Conservation (phyloP, 257 asterid genomes). For the Penstemon eatonii region DNA sequence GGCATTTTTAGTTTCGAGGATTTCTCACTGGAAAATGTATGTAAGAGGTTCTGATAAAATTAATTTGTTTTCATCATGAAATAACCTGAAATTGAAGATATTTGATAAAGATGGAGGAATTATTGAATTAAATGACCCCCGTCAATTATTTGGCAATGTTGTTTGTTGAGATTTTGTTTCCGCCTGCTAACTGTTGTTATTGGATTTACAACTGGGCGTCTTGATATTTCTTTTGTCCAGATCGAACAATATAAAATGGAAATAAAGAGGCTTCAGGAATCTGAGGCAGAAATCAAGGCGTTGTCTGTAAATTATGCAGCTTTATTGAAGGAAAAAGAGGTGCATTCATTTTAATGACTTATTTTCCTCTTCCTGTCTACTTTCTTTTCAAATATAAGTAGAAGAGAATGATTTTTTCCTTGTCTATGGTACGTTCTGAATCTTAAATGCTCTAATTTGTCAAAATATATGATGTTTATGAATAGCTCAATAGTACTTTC, state of each 20-base stretch:
- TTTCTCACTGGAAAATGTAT: too few relatives aligned
- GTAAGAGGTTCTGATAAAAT: neutral
- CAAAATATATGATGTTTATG: constrained; percentile 1
- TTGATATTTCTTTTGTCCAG: constrained; percentile 36
- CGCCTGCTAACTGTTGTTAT: constrained; percentile 9
- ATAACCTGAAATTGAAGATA: neutral
- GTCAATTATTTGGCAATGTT: constrained; percentile 15
- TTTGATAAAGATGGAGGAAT: neutral
- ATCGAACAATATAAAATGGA: constrained; percentile 65
- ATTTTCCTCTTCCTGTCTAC: neutral
- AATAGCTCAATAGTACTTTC: constrained; percentile 17
- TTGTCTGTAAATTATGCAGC: constrained; percentile 93
- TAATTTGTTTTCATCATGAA: constrained; percentile 1
- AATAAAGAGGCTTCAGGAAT: constrained; percentile 86
- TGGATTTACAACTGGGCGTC: constrained; percentile 1
- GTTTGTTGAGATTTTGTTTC: neutral
- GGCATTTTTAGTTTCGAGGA: too few relatives aligned
- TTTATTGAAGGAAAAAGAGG: constrained; percentile 91
- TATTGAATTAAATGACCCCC: neutral
- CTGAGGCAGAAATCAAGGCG: constrained; percentile 95
- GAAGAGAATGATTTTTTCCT: neutral
- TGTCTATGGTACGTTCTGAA: neutral
- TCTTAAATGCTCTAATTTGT: constrained; percentile 1
- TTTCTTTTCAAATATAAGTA: neutral
- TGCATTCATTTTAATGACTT: constrained; percentile 23